A percentile compares a stretch with the other conserved stretches of the same genome.
Evolutionary conservation across 2,329 filamentous ascomycete species (phyloP).

Genomic region (Hypoxylon rubiginosum): DNA sequence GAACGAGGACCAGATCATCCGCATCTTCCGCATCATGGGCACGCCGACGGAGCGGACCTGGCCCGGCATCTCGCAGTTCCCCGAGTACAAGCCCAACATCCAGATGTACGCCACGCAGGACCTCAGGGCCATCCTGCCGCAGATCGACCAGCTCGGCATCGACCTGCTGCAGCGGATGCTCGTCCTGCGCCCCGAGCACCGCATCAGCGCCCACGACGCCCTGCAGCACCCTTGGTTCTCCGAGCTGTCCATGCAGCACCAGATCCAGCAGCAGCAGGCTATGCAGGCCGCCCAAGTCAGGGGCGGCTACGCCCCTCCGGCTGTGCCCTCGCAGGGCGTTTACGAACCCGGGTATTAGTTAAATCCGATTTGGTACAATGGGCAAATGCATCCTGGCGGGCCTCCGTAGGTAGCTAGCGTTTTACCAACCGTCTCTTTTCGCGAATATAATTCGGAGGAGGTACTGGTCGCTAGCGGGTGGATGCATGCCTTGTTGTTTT

Average conservation of each 20-base stretch:
- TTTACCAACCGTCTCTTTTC: no score
- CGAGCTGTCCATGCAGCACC: constrained; percentile 73
- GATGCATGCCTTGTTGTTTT: background rate
- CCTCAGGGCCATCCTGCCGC: constrained; percentile 85
- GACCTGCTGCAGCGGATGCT: constrained; percentile 92
- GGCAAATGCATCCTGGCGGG: background rate
- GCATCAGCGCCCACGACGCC: constrained; percentile 88
- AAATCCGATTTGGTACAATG: background rate
- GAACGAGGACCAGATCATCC: constrained; percentile 96
- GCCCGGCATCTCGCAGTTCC: constrained; percentile 94
- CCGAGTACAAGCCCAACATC: constrained; percentile 97
- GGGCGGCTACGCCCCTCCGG: constrained; percentile 47
- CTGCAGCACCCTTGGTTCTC: constrained; percentile 94
- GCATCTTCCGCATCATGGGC: constrained; percentile 99
- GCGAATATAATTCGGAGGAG: no score
- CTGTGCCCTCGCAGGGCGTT: constrained; percentile 48
- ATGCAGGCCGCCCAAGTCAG: constrained; percentile 60
- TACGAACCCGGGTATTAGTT: constrained; percentile 50
- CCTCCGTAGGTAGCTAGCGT: background rate
- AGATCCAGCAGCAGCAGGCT: constrained; percentile 57
- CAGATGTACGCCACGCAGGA: constrained; percentile 96
- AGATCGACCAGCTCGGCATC: constrained; percentile 89
- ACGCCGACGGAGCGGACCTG: constrained; percentile 95
- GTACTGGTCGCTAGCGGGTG: background rate
- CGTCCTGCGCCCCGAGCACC: constrained; percentile 90